Conservation (phyloP, 371 early-diverging fungal genomes). For the Capniomyces stellatus region DNA sequence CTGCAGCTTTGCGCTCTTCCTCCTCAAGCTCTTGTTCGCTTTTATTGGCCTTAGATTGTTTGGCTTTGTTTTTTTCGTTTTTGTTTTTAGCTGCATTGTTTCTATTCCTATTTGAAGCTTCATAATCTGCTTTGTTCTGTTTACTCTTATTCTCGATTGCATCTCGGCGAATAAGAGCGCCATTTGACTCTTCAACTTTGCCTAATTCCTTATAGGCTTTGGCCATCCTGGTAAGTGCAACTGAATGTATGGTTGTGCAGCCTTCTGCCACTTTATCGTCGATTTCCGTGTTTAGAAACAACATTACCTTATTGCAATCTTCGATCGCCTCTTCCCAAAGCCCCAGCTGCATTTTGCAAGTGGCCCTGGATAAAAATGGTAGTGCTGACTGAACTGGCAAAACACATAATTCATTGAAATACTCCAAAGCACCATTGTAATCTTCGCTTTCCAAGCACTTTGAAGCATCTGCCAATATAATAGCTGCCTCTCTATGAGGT, state of each 20-base stretch:
- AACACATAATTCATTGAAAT: slow-evolving; percentile 23
- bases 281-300: slow-evolving; percentile 22
- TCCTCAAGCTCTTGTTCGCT: neutral
- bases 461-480: slow-evolving; percentile 20
- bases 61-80: slow-evolving; percentile 4
- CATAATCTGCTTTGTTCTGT: neutral
- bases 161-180: slow-evolving; percentile 24
- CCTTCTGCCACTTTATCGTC: slow-evolving; percentile 17
- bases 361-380: slow-evolving; percentile 21
- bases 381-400: slow-evolving; percentile 23
- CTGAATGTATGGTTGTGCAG: slow-evolving; percentile 24
- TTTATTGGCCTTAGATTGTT: neutral
- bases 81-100: slow-evolving; percentile 2
- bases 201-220: slow-evolving; percentile 26
- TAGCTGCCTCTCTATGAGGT: slow-evolving; percentile 13
- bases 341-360: slow-evolving; percentile 18
- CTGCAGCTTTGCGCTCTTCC: slow-evolving; percentile 11
- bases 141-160: slow-evolving; percentile 19
- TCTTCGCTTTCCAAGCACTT: slow-evolving; percentile 14
- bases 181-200: slow-evolving; percentile 18
- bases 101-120: slow-evolving; percentile 4
- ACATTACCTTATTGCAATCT: slow-evolving; percentile 23
- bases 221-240: slow-evolving; percentile 25
- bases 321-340: slow-evolving; percentile 18
- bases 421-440: slow-evolving; percentile 17